Conservation (phyloP, 1,284 basidiomycete genomes). For the Cystobasidium pallidum region DNA sequence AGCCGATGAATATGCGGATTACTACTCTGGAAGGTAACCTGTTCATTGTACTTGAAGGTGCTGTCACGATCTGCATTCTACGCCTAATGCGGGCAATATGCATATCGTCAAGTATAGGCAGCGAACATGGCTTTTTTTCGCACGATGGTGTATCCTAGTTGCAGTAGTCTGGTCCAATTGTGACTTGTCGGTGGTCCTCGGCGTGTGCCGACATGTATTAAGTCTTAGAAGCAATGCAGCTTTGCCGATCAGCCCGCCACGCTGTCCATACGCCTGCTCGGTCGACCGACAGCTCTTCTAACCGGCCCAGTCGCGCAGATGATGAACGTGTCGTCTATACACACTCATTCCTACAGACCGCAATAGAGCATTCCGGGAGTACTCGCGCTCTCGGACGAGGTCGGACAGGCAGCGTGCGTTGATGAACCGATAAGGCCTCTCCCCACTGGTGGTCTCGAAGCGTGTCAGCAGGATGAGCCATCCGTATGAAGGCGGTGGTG, state of each 20-base stretch:
- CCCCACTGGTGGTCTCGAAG: too few species aligned
- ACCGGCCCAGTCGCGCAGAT: not conserved
- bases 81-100: too few species aligned
- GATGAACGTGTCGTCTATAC: not conserved
- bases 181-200: not conserved
- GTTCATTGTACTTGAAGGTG: not conserved
- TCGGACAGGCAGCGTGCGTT: too few species aligned
- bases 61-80: too few species aligned
- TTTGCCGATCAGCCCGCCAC: too few species aligned
- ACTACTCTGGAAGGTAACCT: not conserved
- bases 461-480: slow-evolving; percentile 17
- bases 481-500: slow-evolving; percentile 15
- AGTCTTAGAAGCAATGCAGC: too few species aligned
- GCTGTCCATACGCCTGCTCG: too few species aligned
- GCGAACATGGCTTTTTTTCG: not conserved
- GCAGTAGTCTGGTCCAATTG: not conserved
- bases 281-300: too few species aligned
- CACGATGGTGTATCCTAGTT: not conserved
- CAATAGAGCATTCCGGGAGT: not conserved
- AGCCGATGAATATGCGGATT: not conserved
- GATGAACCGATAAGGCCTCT: too few species aligned
- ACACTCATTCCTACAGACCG: not conserved
- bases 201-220: not conserved
- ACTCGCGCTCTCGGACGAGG: not conserved
- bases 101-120: too few species aligned